A percentile compares a stretch with the other conserved stretches of the same genome.
Conservation (phyloP, 805 yeast genomes). For the Candida insectalens region DNA sequence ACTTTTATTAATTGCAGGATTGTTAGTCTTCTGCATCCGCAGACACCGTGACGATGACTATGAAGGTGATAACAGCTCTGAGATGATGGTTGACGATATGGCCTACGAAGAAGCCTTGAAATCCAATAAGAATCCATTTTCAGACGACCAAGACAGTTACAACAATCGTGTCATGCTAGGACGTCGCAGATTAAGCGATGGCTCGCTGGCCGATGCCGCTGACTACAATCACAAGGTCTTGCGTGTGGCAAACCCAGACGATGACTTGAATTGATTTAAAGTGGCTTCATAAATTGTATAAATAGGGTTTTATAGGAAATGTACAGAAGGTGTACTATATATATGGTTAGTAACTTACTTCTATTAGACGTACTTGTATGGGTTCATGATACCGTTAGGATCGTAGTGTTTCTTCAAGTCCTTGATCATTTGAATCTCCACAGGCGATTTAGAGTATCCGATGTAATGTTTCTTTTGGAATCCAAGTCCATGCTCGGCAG, state of each 20-base stretch:
- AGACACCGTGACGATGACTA: conserved; percentile 23
- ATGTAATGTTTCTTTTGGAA: conserved; percentile 91
- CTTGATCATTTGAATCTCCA: conserved; percentile 67
- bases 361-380: conserved; percentile 73
- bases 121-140: conserved; percentile 53
- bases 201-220: conserved; percentile 78
- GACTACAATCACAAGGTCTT: conserved; percentile 74
- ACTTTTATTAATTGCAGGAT: conserved; percentile 16
- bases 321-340: too few species aligned
- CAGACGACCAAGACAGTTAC: conserved; percentile 38
- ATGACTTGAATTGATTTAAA: conserved; percentile 7
- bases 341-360: too few species aligned
- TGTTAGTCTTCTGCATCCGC: conserved; percentile 24
- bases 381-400: conserved; percentile 88
- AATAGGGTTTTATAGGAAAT: too few species aligned
- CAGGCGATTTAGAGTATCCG: conserved; percentile 69
- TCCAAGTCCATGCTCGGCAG: conserved; percentile 97
- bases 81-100: conserved; percentile 37
- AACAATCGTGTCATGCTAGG: conserved; percentile 63
- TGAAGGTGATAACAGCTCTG: conserved; percentile 27
- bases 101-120: conserved; percentile 51
- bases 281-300: too few species aligned
- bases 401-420: conserved; percentile 74
- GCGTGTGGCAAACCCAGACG: conserved; percentile 84
- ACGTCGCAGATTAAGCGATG: conserved; percentile 74